Percentiles rank a stretch among this genome's conserved stretches.
phyloP scores from a whole-genome alignment of 1,139 yeast genomes.

The Yamadazyma triangularis region DNA sequence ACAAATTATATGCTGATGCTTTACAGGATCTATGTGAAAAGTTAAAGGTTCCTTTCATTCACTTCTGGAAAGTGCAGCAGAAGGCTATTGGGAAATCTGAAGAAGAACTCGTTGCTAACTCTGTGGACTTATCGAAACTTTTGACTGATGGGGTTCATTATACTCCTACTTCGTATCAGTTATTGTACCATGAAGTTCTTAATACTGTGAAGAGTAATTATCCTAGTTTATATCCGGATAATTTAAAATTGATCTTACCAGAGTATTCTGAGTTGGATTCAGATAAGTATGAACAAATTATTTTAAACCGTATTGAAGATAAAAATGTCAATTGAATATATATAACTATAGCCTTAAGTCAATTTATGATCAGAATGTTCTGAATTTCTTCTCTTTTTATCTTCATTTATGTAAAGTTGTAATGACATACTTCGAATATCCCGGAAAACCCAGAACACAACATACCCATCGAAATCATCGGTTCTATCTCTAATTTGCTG shows the following conservation, averaged over 20 bases:
- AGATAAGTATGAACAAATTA: constrained; percentile 6
- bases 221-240: constrained; percentile 45
- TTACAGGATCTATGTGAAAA: constrained; percentile 42
- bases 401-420: constrained; percentile 15
- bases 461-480: constrained; percentile 18
- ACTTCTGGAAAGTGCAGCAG: constrained; percentile 36
- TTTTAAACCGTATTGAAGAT: not conserved
- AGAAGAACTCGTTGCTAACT: constrained; percentile 13
- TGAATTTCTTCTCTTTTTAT: constrained; percentile 7
- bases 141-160: constrained; percentile 66
- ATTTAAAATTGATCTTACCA: constrained; percentile 28
- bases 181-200: constrained; percentile 43
- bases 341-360: too few species aligned
- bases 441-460: constrained; percentile 21
- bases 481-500: constrained; percentile 9
- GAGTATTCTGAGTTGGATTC: constrained; percentile 31
- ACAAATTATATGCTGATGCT: constrained; percentile 47
- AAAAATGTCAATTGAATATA: too few species aligned
- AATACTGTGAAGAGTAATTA: constrained; percentile 33
- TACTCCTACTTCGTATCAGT: constrained; percentile 52
- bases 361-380: constrained; percentile 3
- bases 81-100: constrained; percentile 8
- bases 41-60: constrained; percentile 46
- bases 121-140: constrained; percentile 14
- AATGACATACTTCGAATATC: constrained; percentile 20